phyloP scores from a whole-genome alignment of 2,329 filamentous ascomycete genomes.

The Sporothrix variecibatus region DNA sequence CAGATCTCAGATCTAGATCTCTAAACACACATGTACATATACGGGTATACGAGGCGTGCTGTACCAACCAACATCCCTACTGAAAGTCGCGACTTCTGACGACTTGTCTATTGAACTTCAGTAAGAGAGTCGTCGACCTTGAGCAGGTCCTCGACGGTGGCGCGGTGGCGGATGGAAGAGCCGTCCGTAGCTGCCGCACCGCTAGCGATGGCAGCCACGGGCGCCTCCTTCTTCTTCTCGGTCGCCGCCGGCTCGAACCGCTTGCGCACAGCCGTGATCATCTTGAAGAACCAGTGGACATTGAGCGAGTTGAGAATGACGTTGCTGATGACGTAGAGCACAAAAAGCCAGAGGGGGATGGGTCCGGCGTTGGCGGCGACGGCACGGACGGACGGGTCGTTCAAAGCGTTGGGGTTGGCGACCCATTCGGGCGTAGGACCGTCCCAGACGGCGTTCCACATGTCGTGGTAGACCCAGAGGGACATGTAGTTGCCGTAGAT shows the following conservation, averaged over 20 bases:
- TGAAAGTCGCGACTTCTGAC: neutral
- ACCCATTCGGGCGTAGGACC: slow-evolving; percentile 37
- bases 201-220: slow-evolving; percentile 11
- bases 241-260: slow-evolving; percentile 61
- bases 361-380: slow-evolving; percentile 52
- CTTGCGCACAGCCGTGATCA: slow-evolving; percentile 77
- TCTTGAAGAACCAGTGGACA: slow-evolving; percentile 84
- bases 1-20: neutral
- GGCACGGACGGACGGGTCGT: slow-evolving; percentile 44
- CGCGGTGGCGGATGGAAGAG: slow-evolving; percentile 32
- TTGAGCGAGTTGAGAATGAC: slow-evolving; percentile 74
- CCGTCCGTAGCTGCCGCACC: slow-evolving; percentile 36
- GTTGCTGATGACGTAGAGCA: slow-evolving; percentile 69
- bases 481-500: slow-evolving; percentile 77
- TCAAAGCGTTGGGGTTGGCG: slow-evolving; percentile 35
- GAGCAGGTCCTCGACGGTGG: slow-evolving; percentile 29
- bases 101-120: slow-evolving; percentile 31
- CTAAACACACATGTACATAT: neutral
- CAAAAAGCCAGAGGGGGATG: slow-evolving; percentile 70
- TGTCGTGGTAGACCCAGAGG: slow-evolving; percentile 67
- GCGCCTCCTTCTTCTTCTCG: slow-evolving; percentile 34
- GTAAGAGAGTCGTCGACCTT: slow-evolving; percentile 32
- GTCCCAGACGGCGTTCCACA: slow-evolving; percentile 60
- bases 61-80: neutral
- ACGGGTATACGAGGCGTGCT: neutral